Conservation (phyloP, 2,329 filamentous ascomycete genomes). For the Leptosphaerulina australis region DNA sequence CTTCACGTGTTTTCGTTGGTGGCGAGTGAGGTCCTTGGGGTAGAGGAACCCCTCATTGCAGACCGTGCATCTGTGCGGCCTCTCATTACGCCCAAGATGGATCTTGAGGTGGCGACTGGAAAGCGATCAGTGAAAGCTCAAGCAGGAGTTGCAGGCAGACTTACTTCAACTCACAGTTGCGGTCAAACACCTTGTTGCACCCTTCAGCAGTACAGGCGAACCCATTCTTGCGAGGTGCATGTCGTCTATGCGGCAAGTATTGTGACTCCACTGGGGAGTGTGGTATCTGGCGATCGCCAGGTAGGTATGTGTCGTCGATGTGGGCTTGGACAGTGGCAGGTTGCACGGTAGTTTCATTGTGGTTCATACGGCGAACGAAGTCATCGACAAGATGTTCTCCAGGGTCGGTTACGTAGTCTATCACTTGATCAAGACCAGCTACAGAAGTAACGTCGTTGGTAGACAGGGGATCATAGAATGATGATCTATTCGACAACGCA, state of each 20-base stretch:
- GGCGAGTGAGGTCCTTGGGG: constrained; percentile 44
- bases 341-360: constrained; percentile 37
- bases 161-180: constrained; percentile 46
- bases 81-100: constrained; percentile 32
- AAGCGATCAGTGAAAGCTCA: constrained; percentile 15
- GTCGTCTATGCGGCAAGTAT: constrained; percentile 27
- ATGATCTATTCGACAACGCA: constrained; percentile 3
- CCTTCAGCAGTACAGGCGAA: constrained; percentile 31
- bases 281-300: constrained; percentile 32
- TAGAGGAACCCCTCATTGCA: constrained; percentile 45
- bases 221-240: constrained; percentile 33
- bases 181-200: constrained; percentile 39
- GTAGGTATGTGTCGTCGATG: constrained; percentile 38
- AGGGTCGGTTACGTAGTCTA: constrained; percentile 1
- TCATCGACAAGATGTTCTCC: constrained; percentile 16
- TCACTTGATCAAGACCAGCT: constrained; percentile 5
- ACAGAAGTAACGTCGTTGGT: constrained; percentile 13
- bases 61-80: constrained; percentile 41
- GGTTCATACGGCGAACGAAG: constrained; percentile 25
- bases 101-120: constrained; percentile 43
- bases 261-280: constrained; percentile 9
- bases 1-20: constrained; percentile 36
- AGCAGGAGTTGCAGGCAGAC: constrained; percentile 14
- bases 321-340: constrained; percentile 34
- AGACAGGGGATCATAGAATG: constrained; percentile 7